Base-by-base conservation (phyloP, 108 stramenopile genomes). In the Fragilaria radians region DNA sequence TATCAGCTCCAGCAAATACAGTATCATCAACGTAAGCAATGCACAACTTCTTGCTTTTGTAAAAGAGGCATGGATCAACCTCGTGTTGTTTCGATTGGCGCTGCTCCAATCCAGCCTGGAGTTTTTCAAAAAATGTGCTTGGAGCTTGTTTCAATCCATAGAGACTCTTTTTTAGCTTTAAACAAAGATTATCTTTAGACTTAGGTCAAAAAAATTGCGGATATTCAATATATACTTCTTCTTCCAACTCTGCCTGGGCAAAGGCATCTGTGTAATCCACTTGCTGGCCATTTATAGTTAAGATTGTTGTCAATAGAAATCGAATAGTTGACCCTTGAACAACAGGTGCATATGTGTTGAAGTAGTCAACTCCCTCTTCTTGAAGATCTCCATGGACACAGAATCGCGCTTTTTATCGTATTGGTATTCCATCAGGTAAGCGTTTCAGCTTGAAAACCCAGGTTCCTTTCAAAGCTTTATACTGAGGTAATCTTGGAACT, bases 11-110 rank as follows among this genome's bases (percentile, higher is more conserved):
- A n/a, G n/a, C n/a, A n/a, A 72, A 66, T 1, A 78, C 24, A 14
- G 54, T 45, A 31, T 78, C 71, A 42, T 81, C 74, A 0, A 85
- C 77, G 52, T 81, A 85, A 0, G 61, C 48, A 27, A 82, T 57
- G 11, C 74, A 42, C 0, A 63, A 48, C 1, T 53, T 27, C 0
- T 45, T 64, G n/a, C n/a, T n/a, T n/a, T n/a, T n/a, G 54, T 70
- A 32, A 32, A 85, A 78, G 21, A 85, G 61, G 34, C 83, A 85
- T 5, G 80, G 80, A 52, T 63, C 36, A 14, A 9, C 28, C 23
- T 22, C 2, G 22, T 72, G 63, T 36, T 67, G 62, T 33, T 51
- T 52, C 30, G 59, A 59, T 54, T 62, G 62, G 4, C 36, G 49
- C 11, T 22, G 21, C 28, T 23, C 24, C 11, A 73, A 25, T 4